These are phyloP conservation scores for Elaeis oleifera DNA, from an alignment of 202 grass and related monocot species.

Conservation along the genomic window DNA sequence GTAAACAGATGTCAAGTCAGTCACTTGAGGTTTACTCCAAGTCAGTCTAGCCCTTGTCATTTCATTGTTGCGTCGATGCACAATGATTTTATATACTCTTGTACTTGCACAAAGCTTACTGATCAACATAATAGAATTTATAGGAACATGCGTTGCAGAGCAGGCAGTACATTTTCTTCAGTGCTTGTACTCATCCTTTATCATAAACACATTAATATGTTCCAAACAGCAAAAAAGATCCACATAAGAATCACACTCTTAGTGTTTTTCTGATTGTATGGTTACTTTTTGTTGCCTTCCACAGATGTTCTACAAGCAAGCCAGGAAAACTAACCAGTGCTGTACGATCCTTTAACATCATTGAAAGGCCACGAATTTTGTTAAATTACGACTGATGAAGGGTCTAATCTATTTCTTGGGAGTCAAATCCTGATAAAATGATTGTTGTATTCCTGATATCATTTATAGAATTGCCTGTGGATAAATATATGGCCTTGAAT, in stretches of 20 bases:
- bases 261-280: not conserved
- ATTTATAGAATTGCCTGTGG: not conserved
- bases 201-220: too few relatives aligned
- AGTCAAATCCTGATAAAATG: constrained; percentile 3
- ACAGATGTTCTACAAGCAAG: constrained; percentile 17
- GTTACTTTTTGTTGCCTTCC: not conserved
- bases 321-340: constrained; percentile 11
- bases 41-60: too few relatives aligned
- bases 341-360: not conserved
- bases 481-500: not conserved
- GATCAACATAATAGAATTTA: too few relatives aligned
- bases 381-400: not conserved
- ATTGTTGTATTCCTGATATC: not conserved
- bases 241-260: not conserved
- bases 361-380: not conserved
- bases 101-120: too few relatives aligned
- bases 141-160: too few relatives aligned
- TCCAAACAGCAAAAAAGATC: too few relatives aligned
- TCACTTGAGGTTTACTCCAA: too few relatives aligned
- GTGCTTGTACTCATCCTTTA: too few relatives aligned
- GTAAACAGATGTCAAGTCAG: too few relatives aligned
- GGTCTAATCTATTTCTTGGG: not conserved
- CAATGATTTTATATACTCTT: too few relatives aligned
- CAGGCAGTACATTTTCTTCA: too few relatives aligned
- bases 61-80: too few relatives aligned